Conservation (phyloP, 23 red algal genomes). For the Cyanidium caldarium region DNA sequence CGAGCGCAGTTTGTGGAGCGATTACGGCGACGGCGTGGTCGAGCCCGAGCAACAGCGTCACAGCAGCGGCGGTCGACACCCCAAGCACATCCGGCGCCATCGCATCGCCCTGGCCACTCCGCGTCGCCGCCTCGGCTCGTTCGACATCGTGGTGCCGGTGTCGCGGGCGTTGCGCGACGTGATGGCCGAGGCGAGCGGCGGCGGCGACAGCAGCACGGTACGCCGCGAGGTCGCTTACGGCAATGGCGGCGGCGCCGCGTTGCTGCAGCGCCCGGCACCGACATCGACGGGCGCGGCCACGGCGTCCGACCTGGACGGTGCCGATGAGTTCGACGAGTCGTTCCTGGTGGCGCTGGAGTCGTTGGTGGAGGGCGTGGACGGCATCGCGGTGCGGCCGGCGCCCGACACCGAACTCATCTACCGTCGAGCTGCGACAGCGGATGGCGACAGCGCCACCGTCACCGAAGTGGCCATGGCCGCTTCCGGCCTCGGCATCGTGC, state of each 20-base stretch:
- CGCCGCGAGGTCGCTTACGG: background rate
- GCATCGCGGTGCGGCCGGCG: background rate
- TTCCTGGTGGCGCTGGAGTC: conserved; percentile 1
- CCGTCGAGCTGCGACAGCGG: background rate
- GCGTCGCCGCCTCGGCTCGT: background rate
- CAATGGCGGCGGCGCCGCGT: background rate
- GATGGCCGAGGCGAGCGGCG: background rate
- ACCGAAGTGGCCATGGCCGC: background rate
- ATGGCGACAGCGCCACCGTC: background rate
- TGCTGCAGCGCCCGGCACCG: background rate
- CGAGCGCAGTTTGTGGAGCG: background rate
- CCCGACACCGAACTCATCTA: background rate
- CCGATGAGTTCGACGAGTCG: background rate
- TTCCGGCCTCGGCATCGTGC: background rate
- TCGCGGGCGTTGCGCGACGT: background rate
- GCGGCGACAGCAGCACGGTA: background rate
- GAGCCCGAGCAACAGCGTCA: background rate
- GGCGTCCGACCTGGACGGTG: background rate
- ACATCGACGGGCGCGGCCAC: background rate
- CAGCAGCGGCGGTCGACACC: background rate
- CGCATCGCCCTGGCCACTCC: background rate
- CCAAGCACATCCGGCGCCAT: background rate
- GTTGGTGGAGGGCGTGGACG: background rate
- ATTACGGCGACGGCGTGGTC: no score
- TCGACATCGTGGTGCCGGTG: conserved; percentile 1